Conservation (phyloP, 2,329 filamentous ascomycete species). For the Apiospora hydei region DNA sequence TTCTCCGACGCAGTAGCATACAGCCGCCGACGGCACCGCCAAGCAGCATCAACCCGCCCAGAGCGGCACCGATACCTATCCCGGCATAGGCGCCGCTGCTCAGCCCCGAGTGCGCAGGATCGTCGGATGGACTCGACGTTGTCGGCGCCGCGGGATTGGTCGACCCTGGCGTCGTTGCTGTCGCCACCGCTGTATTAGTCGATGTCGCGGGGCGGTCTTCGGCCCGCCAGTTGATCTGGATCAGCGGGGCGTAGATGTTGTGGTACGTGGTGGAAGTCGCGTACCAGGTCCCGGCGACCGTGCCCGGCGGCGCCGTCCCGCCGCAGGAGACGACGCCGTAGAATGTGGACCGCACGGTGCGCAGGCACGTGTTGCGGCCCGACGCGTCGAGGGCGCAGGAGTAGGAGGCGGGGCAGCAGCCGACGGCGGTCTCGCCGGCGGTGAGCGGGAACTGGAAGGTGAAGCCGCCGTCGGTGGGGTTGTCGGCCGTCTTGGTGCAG, state of each 20-base stretch:
- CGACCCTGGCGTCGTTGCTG: neutral
- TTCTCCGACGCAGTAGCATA: neutral
- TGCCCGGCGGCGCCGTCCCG: neutral
- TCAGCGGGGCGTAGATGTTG: neutral
- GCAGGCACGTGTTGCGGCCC: neutral
- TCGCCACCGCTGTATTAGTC: neutral
- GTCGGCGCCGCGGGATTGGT: neutral
- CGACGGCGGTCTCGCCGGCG: constrained; percentile 22
- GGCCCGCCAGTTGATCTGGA: constrained; percentile 20
- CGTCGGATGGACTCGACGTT: neutral
- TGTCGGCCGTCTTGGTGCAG: constrained; percentile 9
- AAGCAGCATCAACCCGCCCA: neutral
- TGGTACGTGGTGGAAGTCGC: neutral
- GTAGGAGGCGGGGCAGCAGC: constrained; percentile 22
- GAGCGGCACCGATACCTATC: neutral
- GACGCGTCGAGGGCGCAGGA: neutral
- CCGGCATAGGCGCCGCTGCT: neutral
- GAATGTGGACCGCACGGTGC: neutral
- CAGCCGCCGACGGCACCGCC: neutral
- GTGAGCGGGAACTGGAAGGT: constrained; percentile 22
- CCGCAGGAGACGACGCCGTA: neutral
- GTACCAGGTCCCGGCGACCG: too few relatives aligned
- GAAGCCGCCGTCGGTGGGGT: neutral
- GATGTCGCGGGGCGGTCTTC: neutral
- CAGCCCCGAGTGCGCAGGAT: neutral